Evolutionary conservation across 257 asterid species (phyloP).

Genomic region (Nicotiana noctiflora): DNA sequence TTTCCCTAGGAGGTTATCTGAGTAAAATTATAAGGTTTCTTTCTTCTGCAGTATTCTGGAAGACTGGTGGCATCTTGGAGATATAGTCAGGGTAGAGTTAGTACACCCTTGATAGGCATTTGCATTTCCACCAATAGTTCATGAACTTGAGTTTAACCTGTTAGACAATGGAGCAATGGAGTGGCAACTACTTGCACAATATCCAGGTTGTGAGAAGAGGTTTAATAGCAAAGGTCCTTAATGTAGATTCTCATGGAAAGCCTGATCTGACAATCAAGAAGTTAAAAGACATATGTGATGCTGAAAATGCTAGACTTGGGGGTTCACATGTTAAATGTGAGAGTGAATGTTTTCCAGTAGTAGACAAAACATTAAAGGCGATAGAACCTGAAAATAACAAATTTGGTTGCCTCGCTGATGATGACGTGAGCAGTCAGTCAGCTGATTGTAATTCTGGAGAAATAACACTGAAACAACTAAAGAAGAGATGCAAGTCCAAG

Average conservation of each 20-base stretch:
- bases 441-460: conserved; percentile 15
- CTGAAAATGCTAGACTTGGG: conserved; percentile 26
- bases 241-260: conserved; percentile 31
- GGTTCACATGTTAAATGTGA: conserved; percentile 24
- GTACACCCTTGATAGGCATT: neutral
- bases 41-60: neutral
- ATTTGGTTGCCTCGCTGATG: neutral
- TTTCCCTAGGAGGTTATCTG: neutral
- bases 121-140: conserved; percentile 1
- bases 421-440: conserved; percentile 20
- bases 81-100: neutral
- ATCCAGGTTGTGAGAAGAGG: conserved; percentile 45
- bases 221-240: conserved; percentile 31
- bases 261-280: conserved; percentile 32
- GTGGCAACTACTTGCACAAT: conserved; percentile 36
- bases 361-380: conserved; percentile 35
- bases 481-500: conserved; percentile 34
- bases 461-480: conserved; percentile 63
- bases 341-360: conserved; percentile 20
- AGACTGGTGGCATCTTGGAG: neutral
- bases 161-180: conserved; percentile 42
- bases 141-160: neutral
- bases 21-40: neutral
- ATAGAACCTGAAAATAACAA: conserved; percentile 12
- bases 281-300: conserved; percentile 36